Evolutionary conservation across 169 alveolate species (phyloP), one percentile per base, ranked within the genome.

Genomic region (Eimeria nieschulzi): DNA sequence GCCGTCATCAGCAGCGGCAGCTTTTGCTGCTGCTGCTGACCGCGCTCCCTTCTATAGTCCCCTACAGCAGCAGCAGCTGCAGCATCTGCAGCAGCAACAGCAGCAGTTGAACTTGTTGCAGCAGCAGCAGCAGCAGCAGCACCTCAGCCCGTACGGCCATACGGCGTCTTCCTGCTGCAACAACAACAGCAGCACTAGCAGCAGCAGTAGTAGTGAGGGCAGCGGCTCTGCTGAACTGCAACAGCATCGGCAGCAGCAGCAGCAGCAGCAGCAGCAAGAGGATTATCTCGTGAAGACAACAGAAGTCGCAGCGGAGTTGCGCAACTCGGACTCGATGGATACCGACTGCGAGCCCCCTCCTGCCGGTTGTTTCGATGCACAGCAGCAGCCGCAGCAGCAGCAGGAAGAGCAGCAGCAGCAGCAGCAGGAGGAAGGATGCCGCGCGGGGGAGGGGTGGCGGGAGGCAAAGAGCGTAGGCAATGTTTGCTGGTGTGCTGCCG

Each of bases 231-330:
- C 26, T 9, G 79, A 70, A 2, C 54, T 9, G 9, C 83, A 75
- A 64, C 83, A 75, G 83, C 83, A 75, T 23, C 83, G 51, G 83
- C 83, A 39, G 83, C 83, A 75, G 66, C 66, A 75, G 33, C 26
- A 51, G 83, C 83, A 75, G 64, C 66, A 75, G 8, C 66, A 1
- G 83, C 39, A 51, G 83, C 51, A 33, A 51, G 59, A 75, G 10
- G 83, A 75, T 3, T 59, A 33, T 13, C 51, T 75, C 83, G 19
- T 75, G 63, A 75, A 64, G 83, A 64, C 33, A 75, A 64, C 83
- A 19, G 83, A 33, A 8, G 83, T 39, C 5, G 83, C 23, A 12
- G 83, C 83, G 64, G 33, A 33, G 25, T 64, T 64, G 26, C 63
- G 33, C 25, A 64, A 59, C 25, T 75, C 51, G 13, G 83, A 75